Base-by-base conservation (phyloP, 2,329 filamentous ascomycete genomes). In the Epichloe gansuensis region DNA sequence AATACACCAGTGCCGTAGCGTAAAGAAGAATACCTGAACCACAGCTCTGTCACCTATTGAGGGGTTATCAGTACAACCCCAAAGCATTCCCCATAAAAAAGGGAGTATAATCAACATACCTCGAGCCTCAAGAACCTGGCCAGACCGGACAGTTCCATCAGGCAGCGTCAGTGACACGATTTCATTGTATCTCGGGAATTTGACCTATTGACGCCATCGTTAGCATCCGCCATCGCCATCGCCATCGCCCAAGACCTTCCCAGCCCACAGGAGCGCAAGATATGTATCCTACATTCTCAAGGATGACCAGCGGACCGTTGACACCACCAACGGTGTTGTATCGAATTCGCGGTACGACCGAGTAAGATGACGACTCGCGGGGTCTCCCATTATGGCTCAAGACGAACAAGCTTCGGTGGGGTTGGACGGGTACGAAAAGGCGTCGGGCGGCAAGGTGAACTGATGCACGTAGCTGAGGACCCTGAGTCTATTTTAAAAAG, bases 271-370 rank as follows among this genome's bases (percentile, higher is more conserved):
- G 34, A 28, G 17, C 17, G 21, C 34, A n/a, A 31, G 23, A 15
- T 21, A 11, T 39, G 6, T n/a, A 13, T 37, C 64, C 45, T 71
- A 95, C 91, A 81, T 95, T 94, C 69, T 97, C 93, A 61, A 98
- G 81, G 67, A 98, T 91, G 67, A 98, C 93, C 72, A 98, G 81
- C 64, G 93, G 93, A 55, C 93, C 93, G 75, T 98, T 98, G 73
- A 98, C 85, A 76, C 91, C 91, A 67, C 90, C 88, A 68, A 98
- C 90, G 63, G 93, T 98, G 77, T 98, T 98, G 82, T 98, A 98
- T 65, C 86, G 84, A 73, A 97, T 72, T 64, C 78, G 73, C 55
- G 79, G 79, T 60, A 75, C 68, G 62, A 82, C 72, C 57, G 76
- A 79, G 70, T 81, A 82, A 58, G 77, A 79, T 55, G 76, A 78